Evolutionary conservation across 1,284 basidiomycete species (phyloP), one percentile per base, ranked within the genome.

Genomic region (Leccinum griseonigrum): DNA sequence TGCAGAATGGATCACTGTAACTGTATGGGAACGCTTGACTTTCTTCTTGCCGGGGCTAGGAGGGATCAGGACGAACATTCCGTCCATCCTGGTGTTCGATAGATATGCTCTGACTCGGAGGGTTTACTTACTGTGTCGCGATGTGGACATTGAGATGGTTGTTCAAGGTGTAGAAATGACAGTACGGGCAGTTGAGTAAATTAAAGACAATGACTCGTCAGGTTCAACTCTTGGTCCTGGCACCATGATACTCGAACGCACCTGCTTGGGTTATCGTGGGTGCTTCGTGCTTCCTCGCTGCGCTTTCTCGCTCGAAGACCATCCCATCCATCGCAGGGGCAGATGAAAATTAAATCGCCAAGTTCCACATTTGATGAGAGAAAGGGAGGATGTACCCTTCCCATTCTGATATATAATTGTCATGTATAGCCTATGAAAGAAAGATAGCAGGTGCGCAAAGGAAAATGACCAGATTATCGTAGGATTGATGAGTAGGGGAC

Each of bases 21-120:
- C 32, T n/a, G 31, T 55, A 28, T 75, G 51, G n/a, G 68, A 66
- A 38, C 72, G 73, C 16, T 31, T 7, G n/a, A 61, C 38, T 4
- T 18, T 53, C 50, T 65, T 73, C 51, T 68, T 64, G 11, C 71
- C 67, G 3, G 70, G 68, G 53, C 71, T 74, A n/a, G 2, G 55
- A 53, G 29, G 2, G 5, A 31, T 28, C 6, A 34, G 5, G 32
- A 13, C 2, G 32, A 32, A 10, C 13, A 36, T 36, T 36, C 34
- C 11, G 14, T 13, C 7, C 36, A 38, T 38, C 9, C 14, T 38
- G 36, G 14, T 3, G 14, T 38, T 38, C 14, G 36, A 38, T 7
- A 7, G 36, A 38, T 38, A 7, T 38, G 6, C 5, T 36, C 11
- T 36, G 22, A 22, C 22, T 22, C 22, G 22, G 11, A 46, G 18